phyloP scores from a whole-genome alignment of 129 eudicot genomes.

The Solidago caesia region DNA sequence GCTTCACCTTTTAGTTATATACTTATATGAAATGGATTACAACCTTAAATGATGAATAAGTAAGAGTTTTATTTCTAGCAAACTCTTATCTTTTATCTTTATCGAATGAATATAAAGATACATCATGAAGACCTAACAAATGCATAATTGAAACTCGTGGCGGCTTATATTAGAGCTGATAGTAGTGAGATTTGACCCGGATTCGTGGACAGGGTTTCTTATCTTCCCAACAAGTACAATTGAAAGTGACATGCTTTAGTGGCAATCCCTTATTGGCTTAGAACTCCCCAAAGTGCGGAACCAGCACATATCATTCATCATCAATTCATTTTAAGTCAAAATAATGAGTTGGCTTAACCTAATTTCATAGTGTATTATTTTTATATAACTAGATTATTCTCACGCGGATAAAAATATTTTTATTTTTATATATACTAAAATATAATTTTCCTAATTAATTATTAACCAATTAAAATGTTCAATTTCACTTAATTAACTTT shows the following conservation, averaged over 20 bases:
- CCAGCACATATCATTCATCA: too few species aligned
- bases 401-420: too few species aligned
- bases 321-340: too few species aligned
- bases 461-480: too few species aligned
- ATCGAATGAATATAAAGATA: neutral
- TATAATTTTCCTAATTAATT: too few species aligned
- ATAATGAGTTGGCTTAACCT: too few species aligned
- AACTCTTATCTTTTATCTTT: neutral
- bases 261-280: constrained; percentile 13
- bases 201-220: neutral
- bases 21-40: neutral
- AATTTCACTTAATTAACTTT: too few species aligned
- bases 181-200: neutral
- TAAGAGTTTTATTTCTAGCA: neutral
- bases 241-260: neutral
- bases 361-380: too few species aligned
- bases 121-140: neutral
- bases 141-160: neutral
- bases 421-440: too few species aligned
- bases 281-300: constrained; percentile 4
- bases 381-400: too few species aligned
- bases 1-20: neutral
- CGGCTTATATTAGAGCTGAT: neutral
- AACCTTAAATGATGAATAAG: neutral
- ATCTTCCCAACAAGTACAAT: neutral